phyloP scores from a whole-genome alignment of 2,329 filamentous ascomycete genomes.

The Rhynchosporium secalis region DNA sequence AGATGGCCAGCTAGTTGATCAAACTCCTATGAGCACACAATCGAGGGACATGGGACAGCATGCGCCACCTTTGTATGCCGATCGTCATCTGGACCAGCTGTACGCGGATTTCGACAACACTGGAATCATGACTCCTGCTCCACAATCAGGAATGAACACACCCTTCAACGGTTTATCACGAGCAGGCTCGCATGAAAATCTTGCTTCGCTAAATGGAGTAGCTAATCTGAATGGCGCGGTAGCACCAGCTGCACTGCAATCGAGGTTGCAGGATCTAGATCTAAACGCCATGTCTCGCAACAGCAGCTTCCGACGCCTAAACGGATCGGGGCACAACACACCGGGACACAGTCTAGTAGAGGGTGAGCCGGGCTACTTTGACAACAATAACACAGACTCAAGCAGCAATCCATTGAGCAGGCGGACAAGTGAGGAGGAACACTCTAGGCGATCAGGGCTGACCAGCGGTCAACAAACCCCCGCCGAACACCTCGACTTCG shows the following conservation, averaged over 20 bases:
- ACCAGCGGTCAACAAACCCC: constrained; percentile 55
- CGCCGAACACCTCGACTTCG: constrained; percentile 53
- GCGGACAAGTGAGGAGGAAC: constrained; percentile 48
- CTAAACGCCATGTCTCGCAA: constrained; percentile 57
- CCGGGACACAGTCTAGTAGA: constrained; percentile 29
- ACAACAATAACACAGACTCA: constrained; percentile 22
- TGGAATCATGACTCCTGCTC: constrained; percentile 76
- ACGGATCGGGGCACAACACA: constrained; percentile 40
- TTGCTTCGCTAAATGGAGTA: constrained; percentile 58
- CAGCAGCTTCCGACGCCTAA: constrained; percentile 36
- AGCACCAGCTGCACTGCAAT: constrained; percentile 58
- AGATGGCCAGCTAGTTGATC: constrained; percentile 73
- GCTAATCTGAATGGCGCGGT: constrained; percentile 46
- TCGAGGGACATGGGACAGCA: constrained; percentile 55
- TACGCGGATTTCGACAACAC: constrained; percentile 83
- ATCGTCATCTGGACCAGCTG: constrained; percentile 85
- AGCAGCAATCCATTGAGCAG: constrained; percentile 45
- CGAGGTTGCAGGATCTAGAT: constrained; percentile 69
- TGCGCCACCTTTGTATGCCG: constrained; percentile 89
- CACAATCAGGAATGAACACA: constrained; percentile 73
- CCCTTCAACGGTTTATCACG: constrained; percentile 74
- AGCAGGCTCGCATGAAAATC: constrained; percentile 77
- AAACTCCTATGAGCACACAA: constrained; percentile 52
- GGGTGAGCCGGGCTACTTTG: constrained; percentile 30
- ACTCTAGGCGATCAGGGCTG: constrained; percentile 41